Evolutionary conservation across 2,329 filamentous ascomycete species (phyloP).

Genomic region (Penicillium sp.): DNA sequence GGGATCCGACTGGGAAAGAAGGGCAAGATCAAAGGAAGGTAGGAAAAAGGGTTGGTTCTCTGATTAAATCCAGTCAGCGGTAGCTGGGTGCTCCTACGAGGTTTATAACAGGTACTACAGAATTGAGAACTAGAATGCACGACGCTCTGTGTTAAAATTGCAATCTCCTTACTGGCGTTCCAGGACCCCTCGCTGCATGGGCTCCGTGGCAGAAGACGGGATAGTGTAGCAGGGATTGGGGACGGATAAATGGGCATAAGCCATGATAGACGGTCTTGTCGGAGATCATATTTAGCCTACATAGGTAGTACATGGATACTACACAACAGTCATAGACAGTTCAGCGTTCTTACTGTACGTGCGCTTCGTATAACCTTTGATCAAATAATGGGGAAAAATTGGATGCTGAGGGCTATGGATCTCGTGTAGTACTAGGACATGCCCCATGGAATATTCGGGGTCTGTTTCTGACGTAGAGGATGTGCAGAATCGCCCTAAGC

Average conservation of each 20-base stretch:
- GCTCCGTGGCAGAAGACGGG: not conserved
- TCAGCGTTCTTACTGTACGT: too few species aligned
- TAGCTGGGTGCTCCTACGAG: not conserved
- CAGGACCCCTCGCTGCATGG: not conserved
- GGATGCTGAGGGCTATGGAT: not conserved
- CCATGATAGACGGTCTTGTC: not conserved
- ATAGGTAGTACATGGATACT: not conserved
- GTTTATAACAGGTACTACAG: not conserved
- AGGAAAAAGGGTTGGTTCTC: not conserved
- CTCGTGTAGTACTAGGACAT: not conserved
- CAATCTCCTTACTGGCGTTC: conserved; percentile 2
- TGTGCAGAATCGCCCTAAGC: not conserved
- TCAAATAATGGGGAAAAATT: not conserved
- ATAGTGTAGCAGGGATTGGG: not conserved
- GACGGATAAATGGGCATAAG: not conserved
- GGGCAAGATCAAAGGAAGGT: not conserved
- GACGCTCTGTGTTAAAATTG: not conserved
- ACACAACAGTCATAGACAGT: too few species aligned
- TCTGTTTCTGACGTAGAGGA: not conserved
- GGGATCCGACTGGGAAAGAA: not conserved
- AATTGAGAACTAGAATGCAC: not conserved
- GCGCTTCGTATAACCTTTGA: not conserved
- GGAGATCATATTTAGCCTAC: not conserved
- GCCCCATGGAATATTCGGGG: not conserved
- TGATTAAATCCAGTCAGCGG: not conserved